Evolutionary conservation across 768 basidiomycete species (phyloP).

Genomic region (Panaeolus cyanescens): DNA sequence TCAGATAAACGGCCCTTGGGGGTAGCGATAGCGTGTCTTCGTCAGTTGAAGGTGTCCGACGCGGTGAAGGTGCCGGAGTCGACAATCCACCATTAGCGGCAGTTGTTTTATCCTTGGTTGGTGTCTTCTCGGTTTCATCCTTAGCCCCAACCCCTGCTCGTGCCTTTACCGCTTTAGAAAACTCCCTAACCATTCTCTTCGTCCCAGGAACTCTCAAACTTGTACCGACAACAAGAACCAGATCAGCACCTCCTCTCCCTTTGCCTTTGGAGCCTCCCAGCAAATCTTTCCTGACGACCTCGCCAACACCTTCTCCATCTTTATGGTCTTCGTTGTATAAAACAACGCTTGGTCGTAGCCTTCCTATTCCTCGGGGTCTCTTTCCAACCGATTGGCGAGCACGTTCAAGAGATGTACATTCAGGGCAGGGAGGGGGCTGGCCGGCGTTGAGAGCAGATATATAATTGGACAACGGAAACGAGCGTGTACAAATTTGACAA

Average conservation of each 20-base stretch:
- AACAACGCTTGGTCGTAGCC: conserved; percentile 84
- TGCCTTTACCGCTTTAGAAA: conserved; percentile 72
- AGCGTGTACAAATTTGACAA: conserved; percentile 79
- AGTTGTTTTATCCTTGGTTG: background rate
- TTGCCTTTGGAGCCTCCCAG: conserved; percentile 69
- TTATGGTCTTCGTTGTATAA: conserved; percentile 89
- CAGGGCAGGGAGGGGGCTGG: conserved; percentile 73
- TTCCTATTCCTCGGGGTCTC: conserved; percentile 77
- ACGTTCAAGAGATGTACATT: conserved; percentile 69
- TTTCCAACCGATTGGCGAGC: conserved; percentile 77
- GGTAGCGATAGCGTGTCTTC: conserved; percentile 21
- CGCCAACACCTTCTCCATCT: conserved; percentile 86
- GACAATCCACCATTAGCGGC: conserved; percentile 20
- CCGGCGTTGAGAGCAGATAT: conserved; percentile 62
- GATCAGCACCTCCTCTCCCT: conserved; percentile 73
- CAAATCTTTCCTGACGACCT: conserved; percentile 80
- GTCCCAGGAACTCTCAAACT: conserved; percentile 89
- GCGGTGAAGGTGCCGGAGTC: conserved; percentile 51
- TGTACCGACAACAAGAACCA: conserved; percentile 88
- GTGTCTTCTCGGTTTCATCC: conserved; percentile 21
- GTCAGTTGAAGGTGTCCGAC: conserved; percentile 41
- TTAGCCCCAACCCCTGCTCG: conserved; percentile 37
- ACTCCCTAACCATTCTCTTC: conserved; percentile 88
- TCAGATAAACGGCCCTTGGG: conserved; percentile 73
- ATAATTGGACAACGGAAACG: conserved; percentile 65